phyloP scores from a whole-genome alignment of 768 basidiomycete genomes.

The Rhizopogon sp. region DNA sequence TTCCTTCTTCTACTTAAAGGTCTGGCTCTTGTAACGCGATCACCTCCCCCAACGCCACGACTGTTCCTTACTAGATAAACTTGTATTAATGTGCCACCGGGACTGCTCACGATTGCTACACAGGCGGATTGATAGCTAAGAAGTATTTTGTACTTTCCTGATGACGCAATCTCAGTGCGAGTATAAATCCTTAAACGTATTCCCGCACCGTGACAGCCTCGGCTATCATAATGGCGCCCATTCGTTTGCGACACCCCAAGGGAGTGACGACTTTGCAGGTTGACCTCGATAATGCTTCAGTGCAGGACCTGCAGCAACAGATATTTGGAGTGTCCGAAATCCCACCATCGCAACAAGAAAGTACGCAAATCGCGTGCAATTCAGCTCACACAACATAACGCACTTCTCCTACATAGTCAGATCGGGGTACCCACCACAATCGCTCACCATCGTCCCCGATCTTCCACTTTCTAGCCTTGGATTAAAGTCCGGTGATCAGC shows the following conservation, averaged over 20 bases:
- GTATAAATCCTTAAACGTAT: not conserved
- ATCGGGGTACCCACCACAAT: constrained; percentile 79
- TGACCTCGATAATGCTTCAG: constrained; percentile 54
- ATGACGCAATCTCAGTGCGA: not conserved
- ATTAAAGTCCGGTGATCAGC: constrained; percentile 74
- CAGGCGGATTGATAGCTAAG: too few species aligned
- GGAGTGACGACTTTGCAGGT: constrained; percentile 78
- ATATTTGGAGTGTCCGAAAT: constrained; percentile 68
- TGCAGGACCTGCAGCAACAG: constrained; percentile 71
- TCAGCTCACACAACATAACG: not conserved
- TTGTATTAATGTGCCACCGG: too few species aligned
- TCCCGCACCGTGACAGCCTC: not conserved
- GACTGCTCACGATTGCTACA: too few species aligned
- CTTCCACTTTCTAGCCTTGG: constrained; percentile 75
- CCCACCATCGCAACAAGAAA: constrained; percentile 67
- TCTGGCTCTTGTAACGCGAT: too few species aligned
- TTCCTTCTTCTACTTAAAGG: too few species aligned
- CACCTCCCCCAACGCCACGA: too few species aligned
- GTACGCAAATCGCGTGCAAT: constrained; percentile 38
- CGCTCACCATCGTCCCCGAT: constrained; percentile 67
- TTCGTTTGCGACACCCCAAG: constrained; percentile 82
- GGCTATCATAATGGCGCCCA: constrained; percentile 46
- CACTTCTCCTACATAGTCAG: constrained; percentile 45
- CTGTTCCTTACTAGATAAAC: too few species aligned
- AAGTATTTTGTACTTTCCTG: too few species aligned